Evolutionary conservation across 73 alveolate species (phyloP).

Genomic region (Tetrahymena thermophila): DNA sequence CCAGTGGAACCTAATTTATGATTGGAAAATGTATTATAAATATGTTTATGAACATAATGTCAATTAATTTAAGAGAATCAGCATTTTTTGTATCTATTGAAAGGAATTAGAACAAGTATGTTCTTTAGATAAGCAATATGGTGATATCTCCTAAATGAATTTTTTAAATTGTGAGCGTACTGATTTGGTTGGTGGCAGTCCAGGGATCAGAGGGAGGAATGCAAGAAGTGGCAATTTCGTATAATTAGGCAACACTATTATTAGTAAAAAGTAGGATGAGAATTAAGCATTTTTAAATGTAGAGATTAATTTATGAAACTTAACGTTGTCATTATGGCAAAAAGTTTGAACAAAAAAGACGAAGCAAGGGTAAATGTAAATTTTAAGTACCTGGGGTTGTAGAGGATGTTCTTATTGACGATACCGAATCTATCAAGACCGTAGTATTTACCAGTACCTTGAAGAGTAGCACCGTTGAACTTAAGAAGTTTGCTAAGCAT

Average conservation of each 20-base stretch:
- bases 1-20: conserved; percentile 30
- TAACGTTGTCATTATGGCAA: neutral
- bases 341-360: neutral
- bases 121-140: neutral
- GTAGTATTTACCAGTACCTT: neutral
- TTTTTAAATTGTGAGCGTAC: neutral
- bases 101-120: neutral
- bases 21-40: neutral
- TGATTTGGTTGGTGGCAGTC: neutral
- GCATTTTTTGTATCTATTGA: neutral
- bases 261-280: neutral
- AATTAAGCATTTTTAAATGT: neutral
- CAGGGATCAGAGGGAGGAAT: neutral
- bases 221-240: neutral
- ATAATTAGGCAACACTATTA: neutral
- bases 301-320: neutral
- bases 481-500: neutral
- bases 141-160: neutral
- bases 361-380: neutral
- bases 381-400: conserved; percentile 5
- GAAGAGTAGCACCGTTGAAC: neutral
- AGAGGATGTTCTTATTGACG: conserved; percentile 3
- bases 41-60: neutral
- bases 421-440: conserved; percentile 14
- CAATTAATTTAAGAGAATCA: neutral